These are phyloP conservation scores for Thelonectria blattea DNA, from an alignment of 2,329 filamentous ascomycete genomes.

Conservation along the genomic window DNA sequence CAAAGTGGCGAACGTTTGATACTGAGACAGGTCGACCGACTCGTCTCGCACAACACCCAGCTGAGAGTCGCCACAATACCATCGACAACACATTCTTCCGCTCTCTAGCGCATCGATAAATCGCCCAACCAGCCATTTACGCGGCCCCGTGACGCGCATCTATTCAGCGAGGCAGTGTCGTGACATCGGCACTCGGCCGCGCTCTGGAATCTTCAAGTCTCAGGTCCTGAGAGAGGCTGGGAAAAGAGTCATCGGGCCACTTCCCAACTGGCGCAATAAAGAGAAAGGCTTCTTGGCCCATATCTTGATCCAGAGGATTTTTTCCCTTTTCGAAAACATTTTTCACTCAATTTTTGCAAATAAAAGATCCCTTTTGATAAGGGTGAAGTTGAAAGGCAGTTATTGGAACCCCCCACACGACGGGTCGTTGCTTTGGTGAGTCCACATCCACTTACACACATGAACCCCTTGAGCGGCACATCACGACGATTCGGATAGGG, in stretches of 20 bases:
- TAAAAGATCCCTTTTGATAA: constrained; percentile 15
- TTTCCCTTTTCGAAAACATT: constrained; percentile 21
- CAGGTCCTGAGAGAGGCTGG: constrained; percentile 36
- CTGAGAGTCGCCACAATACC: constrained; percentile 24
- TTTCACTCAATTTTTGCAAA: constrained; percentile 27
- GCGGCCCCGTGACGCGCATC: constrained; percentile 29
- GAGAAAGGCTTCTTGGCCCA: constrained; percentile 30
- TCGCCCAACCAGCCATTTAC: constrained; percentile 22
- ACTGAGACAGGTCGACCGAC: constrained; percentile 32
- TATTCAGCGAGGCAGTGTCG: constrained; percentile 31
- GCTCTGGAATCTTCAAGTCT: constrained; percentile 38
- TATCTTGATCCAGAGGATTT: constrained; percentile 27
- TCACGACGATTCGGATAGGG: too few relatives aligned
- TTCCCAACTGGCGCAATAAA: constrained; percentile 34
- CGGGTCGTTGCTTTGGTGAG: constrained; percentile 19
- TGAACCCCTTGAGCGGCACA: not conserved
- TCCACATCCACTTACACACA: constrained; percentile 21
- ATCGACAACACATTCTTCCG: constrained; percentile 34
- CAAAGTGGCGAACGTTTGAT: constrained; percentile 30
- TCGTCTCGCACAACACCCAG: constrained; percentile 5
- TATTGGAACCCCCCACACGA: constrained; percentile 3
- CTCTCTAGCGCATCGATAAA: constrained; percentile 16
- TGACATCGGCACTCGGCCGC: constrained; percentile 25
- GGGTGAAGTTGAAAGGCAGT: constrained; percentile 8
- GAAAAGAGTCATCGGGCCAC: constrained; percentile 21